Evolutionary conservation across 2,329 filamentous ascomycete genomes (phyloP).

Genomic region (Trichophyton benhamiae): DNA sequence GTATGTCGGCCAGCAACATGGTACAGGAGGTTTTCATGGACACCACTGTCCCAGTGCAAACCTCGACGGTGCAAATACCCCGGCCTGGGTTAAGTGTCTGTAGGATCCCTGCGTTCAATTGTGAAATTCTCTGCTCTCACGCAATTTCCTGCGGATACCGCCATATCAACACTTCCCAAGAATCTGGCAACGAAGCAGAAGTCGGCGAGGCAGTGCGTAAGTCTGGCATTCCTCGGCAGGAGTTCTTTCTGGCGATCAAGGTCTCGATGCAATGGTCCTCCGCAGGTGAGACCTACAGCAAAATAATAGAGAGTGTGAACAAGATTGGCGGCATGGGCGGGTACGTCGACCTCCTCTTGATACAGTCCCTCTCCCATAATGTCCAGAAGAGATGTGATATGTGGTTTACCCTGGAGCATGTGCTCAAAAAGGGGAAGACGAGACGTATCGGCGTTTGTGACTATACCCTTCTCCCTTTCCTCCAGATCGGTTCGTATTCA

Average conservation of each 20-base stretch:
- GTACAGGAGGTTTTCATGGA: slow-evolving; percentile 24
- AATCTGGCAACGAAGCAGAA: slow-evolving; percentile 56
- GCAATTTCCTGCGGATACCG: slow-evolving; percentile 40
- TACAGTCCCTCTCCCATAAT: slow-evolving; percentile 50
- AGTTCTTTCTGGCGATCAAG: slow-evolving; percentile 56
- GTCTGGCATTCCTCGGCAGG: slow-evolving; percentile 38
- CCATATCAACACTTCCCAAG: slow-evolving; percentile 48
- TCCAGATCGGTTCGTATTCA: slow-evolving; percentile 56
- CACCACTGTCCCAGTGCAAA: slow-evolving; percentile 37
- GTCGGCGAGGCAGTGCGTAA: slow-evolving; percentile 52
- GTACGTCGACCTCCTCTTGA: slow-evolving; percentile 60
- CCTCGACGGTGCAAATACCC: slow-evolving; percentile 45
- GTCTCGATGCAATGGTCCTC: slow-evolving; percentile 45
- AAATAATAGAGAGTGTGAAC: slow-evolving; percentile 48
- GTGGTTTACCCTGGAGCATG: slow-evolving; percentile 54
- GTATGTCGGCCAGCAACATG: too few species aligned
- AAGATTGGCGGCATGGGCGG: slow-evolving; percentile 46
- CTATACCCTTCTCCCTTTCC: slow-evolving; percentile 54
- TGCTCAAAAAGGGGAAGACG: slow-evolving; percentile 47
- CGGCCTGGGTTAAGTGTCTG: slow-evolving; percentile 62
- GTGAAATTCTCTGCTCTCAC: slow-evolving; percentile 45
- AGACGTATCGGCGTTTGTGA: slow-evolving; percentile 62
- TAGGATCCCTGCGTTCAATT: slow-evolving; percentile 40
- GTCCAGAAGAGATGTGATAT: slow-evolving; percentile 44
- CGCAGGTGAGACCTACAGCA: slow-evolving; percentile 47